Conservation (phyloP, 768 basidiomycete genomes). For the Lyophyllum decastes region DNA sequence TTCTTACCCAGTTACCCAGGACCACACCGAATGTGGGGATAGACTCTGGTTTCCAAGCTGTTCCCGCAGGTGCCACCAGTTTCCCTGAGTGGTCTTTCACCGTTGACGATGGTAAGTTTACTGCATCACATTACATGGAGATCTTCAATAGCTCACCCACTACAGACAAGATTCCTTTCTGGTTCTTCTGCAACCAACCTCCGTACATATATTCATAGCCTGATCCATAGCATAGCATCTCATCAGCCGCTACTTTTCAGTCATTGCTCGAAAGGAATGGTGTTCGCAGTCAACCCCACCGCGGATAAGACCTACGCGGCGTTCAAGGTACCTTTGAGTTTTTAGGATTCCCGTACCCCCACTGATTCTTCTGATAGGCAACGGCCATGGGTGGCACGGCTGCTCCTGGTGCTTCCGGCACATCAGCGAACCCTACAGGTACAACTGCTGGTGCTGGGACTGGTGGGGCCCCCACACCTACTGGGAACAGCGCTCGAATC, state of each 20-base stretch:
- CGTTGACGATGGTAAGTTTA: constrained; percentile 27
- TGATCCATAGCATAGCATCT: background rate
- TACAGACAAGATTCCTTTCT: constrained; percentile 42
- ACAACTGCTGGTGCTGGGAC: constrained; percentile 11
- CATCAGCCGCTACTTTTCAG: constrained; percentile 20
- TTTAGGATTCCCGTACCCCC: constrained; percentile 25
- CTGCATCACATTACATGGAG: background rate
- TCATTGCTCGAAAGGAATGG: constrained; percentile 53
- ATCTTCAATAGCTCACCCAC: background rate
- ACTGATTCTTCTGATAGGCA: constrained; percentile 16
- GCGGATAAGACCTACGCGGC: constrained; percentile 40
- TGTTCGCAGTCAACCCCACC: constrained; percentile 56
- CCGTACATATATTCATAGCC: constrained; percentile 21
- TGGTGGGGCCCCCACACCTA: constrained; percentile 4
- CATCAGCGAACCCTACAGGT: constrained; percentile 5
- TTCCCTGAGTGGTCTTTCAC: constrained; percentile 38
- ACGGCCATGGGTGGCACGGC: constrained; percentile 24
- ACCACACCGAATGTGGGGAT: constrained; percentile 27
- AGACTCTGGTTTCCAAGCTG: constrained; percentile 48
- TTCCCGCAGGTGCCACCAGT: constrained; percentile 34
- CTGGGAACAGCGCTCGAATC: constrained; percentile 9
- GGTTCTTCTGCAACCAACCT: constrained; percentile 53
- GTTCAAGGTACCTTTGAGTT: constrained; percentile 6
- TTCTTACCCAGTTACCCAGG: constrained; percentile 10
- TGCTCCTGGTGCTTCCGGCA: background rate